These are phyloP conservation scores for Monilinia vaccinii-corymbosi DNA, from an alignment of 2,329 filamentous ascomycete genomes.

Conservation along the genomic window DNA sequence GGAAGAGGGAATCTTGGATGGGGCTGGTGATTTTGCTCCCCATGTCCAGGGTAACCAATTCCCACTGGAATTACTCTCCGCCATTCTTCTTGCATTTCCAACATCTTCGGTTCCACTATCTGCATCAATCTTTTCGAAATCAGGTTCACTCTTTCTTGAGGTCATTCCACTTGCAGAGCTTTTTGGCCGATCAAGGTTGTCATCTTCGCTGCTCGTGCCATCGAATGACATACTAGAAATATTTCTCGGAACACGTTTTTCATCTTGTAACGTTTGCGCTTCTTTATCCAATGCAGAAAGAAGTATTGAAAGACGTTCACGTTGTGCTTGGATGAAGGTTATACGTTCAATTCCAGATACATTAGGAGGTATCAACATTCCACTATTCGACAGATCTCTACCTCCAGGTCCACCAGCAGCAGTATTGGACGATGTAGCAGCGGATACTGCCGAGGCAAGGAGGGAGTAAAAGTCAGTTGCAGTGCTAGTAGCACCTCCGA, in stretches of 20 bases:
- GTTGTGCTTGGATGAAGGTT: slow-evolving; percentile 68
- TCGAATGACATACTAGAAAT: slow-evolving; percentile 23
- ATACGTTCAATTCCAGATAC: slow-evolving; percentile 61
- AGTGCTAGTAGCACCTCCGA: slow-evolving; percentile 34
- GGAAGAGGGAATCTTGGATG: slow-evolving; percentile 13
- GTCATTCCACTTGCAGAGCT: slow-evolving; percentile 46
- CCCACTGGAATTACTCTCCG: slow-evolving; percentile 30
- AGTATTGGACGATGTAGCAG: slow-evolving; percentile 30
- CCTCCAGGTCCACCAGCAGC: slow-evolving; percentile 25
- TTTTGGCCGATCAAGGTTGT: slow-evolving; percentile 22
- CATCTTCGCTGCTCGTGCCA: slow-evolving; percentile 26
- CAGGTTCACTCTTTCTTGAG: slow-evolving; percentile 77
- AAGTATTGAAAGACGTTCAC: slow-evolving; percentile 65
- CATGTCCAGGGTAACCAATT: slow-evolving; percentile 44
- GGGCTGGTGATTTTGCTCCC: slow-evolving; percentile 20
- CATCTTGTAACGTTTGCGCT: slow-evolving; percentile 48
- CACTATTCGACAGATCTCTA: slow-evolving; percentile 44
- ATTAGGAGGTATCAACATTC: slow-evolving; percentile 60
- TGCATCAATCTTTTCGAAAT: slow-evolving; percentile 82
- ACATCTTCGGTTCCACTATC: slow-evolving; percentile 55
- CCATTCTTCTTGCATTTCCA: slow-evolving; percentile 25
- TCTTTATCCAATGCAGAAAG: slow-evolving; percentile 73
- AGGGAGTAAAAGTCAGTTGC: slow-evolving; percentile 66
- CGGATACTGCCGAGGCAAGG: slow-evolving; percentile 62
- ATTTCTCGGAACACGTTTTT: slow-evolving; percentile 23